Base-by-base conservation (phyloP, 2,329 filamentous ascomycete genomes). In the Aspergillus sp. region DNA sequence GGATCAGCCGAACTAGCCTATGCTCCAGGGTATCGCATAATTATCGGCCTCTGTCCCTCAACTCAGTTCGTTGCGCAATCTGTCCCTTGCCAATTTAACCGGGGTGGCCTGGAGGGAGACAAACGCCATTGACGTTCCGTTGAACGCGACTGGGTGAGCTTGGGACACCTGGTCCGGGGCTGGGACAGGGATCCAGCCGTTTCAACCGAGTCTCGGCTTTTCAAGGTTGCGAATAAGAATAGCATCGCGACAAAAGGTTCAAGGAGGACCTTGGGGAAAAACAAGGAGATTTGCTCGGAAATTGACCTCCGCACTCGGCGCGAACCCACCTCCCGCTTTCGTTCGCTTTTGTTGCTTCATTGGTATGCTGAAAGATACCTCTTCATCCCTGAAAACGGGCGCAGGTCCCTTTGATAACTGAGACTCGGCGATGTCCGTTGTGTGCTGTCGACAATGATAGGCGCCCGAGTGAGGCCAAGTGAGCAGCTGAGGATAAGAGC, bases 271-370 rank as follows among this genome's bases (percentile, higher is more conserved):
- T 56, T 59, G 51, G 48, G 45, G 30, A 47, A 54, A 54, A 38
- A 43, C 43, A 55, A 60, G 56, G 54, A 41, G 59, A 25, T 47
- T 47, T 46, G 25, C 51, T 61, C 59, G 62, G 66, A 64, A 62
- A 66, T 64, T 63, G 60, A 60, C 59, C 62, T 67, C 66, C 64
- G 62, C 66, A 60, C 62, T 59, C 57, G 30, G 63, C 57, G 48
- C 54, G 59, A 60, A 41, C 64, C 66, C 61, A 63, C 64, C 46
- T 47, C 46, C 53, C 59, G 43, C 25, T 54, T 50, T 53, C 53
- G 28, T 54, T 55, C 63, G 57, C 45, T 47, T 47, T 47, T 22
- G 45, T 41, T 41, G 9, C 11, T 31, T 30, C 31, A 23, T 52
- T 48, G 53, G 53, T 19, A 48, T 55, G 53, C 53, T 55, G 45